Base-by-base conservation (phyloP, 768 basidiomycete genomes). In the Lactarius deliciosus region DNA sequence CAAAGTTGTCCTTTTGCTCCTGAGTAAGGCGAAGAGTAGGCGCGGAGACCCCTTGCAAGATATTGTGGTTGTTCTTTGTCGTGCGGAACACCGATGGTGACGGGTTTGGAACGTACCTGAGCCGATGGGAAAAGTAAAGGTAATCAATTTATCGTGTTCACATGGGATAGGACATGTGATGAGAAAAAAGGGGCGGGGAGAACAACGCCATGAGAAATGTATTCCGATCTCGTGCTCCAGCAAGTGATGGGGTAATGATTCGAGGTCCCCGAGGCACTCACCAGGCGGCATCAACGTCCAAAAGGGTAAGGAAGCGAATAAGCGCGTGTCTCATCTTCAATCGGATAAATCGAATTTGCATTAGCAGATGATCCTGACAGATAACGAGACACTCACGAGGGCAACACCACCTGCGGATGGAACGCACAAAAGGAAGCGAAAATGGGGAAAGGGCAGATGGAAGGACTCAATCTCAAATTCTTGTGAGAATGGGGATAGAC, bases 61-160 rank as follows among this genome's bases (percentile, higher is more conserved):
- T 93, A 78, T 94, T 94, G 85, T 94, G 92, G 81, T 93, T 93
- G 91, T 93, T 92, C 82, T 92, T 92, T 70, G 94, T 96, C 68
- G 91, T 94, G 69, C 94, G 87, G 84, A 96, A 96, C 45, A 96
- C 91, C 69, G 84, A 85, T 1, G 94, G 94, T 56, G 92, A 88
- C 28, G 91, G 90, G 79, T 92, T 93, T 57, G 91, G 92, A 38
- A 94, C 91, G 78, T 92, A 92, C 89, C 89, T 91, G 68, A 57
- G 56, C 28, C 11, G 47, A 41, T 54, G 57, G 57, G 55, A 71
- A 69, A 69, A 65, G 68, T 57, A 61, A 57, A 59, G 18, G 55
- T 11, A 45, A 22, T 68, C 28, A 69, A 32, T 45, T 25, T 10
- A 18, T 20, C 20, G 20, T 36, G 15, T 56, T 50, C 64, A 68